phyloP scores from a whole-genome alignment of 129 eudicot genomes.

The Gnaphalium uliginosum region DNA sequence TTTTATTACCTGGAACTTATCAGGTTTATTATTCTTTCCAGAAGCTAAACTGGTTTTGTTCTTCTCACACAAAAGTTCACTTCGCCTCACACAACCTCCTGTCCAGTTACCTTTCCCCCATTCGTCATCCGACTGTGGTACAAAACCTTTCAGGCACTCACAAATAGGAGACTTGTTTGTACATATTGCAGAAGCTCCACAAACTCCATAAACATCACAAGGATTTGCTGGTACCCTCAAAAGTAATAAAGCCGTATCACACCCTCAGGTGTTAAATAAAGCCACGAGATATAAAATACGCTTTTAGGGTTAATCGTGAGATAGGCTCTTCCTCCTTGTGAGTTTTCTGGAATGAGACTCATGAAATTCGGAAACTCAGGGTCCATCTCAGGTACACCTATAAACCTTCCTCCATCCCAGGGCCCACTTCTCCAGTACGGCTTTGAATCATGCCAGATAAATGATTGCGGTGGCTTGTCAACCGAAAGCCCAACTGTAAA shows the following conservation, averaged over 20 bases:
- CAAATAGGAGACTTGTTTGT: conserved; percentile 28
- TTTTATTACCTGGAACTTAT: conserved; percentile 38
- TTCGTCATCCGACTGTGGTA: conserved; percentile 31
- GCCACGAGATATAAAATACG: background rate
- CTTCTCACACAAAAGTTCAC: conserved; percentile 35
- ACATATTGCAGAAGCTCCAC: conserved; percentile 45
- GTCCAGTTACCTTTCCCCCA: conserved; percentile 45
- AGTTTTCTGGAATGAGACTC: background rate
- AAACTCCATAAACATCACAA: conserved; percentile 41
- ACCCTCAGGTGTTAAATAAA: conserved; percentile 19
- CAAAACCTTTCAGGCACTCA: conserved; percentile 43
- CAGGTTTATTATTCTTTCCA: conserved; percentile 26
- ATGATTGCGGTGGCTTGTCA: background rate
- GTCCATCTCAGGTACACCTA: background rate
- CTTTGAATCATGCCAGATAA: background rate
- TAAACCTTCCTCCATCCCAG: background rate
- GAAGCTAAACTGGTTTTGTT: conserved; percentile 18
- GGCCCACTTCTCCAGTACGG: background rate
- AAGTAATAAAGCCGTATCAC: conserved; percentile 4
- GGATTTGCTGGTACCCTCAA: conserved; percentile 13
- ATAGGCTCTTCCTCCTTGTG: background rate
- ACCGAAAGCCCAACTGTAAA: background rate
- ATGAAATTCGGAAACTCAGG: background rate
- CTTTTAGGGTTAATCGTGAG: background rate
- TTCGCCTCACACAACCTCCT: conserved; percentile 40